Evolutionary conservation across 2,329 filamentous ascomycete genomes (phyloP).

Genomic region (Colletotrichum destructivum): DNA sequence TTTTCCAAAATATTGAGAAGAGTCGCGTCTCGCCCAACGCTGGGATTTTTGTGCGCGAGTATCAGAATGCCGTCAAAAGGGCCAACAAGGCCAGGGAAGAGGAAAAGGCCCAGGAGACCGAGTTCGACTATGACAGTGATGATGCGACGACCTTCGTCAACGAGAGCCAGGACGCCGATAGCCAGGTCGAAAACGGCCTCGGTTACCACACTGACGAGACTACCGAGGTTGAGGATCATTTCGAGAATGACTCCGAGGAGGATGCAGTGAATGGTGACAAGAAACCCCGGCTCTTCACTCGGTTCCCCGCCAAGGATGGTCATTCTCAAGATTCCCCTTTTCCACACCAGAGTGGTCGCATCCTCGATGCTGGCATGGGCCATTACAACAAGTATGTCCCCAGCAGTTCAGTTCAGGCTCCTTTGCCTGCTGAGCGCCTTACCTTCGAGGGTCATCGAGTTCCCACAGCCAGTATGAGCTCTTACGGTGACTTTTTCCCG

Average conservation of each 20-base stretch:
- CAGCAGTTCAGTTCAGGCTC: not conserved
- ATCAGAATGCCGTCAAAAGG: slow-evolving; percentile 45
- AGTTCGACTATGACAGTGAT: not conserved
- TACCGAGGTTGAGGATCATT: slow-evolving; percentile 1
- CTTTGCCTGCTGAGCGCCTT: not conserved
- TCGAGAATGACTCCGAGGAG: not conserved
- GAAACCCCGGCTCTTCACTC: not conserved
- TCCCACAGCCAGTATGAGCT: not conserved
- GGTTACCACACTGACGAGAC: not conserved
- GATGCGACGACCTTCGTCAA: not conserved
- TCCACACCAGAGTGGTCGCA: not conserved
- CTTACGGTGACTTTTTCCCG: not conserved
- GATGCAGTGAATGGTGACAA: not conserved
- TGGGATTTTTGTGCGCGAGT: slow-evolving; percentile 51
- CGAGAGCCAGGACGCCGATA: not conserved
- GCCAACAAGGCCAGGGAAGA: not conserved
- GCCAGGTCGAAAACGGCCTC: not conserved
- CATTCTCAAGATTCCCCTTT: not conserved
- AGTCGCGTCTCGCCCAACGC: slow-evolving; percentile 56
- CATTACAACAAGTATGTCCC: not conserved
- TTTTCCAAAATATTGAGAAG: slow-evolving; percentile 60
- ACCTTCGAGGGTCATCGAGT: not conserved
- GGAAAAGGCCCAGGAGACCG: not conserved
- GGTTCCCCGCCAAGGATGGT: not conserved
- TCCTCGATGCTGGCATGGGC: not conserved